Evolutionary conservation across 345 rosid species (phyloP).

Genomic region (Mallotus nudiflorus): DNA sequence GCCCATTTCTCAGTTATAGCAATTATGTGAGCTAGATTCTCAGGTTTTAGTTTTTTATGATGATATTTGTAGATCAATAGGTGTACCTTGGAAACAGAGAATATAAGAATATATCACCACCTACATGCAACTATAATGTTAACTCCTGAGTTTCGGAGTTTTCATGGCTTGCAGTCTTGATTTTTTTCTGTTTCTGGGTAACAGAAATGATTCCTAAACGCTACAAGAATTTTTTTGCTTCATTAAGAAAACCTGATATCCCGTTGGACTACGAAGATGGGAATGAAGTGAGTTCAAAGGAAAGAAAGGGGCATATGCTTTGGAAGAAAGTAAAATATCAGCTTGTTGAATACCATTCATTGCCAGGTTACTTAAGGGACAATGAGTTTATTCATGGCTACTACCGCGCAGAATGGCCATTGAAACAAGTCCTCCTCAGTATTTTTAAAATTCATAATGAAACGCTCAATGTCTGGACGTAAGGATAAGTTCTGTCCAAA

Average conservation of each 20-base stretch:
- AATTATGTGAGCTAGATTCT: too few species aligned
- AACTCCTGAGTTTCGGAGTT: background rate
- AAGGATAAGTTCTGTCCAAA: constrained; percentile 25
- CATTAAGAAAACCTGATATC: constrained; percentile 12
- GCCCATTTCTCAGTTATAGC: too few species aligned
- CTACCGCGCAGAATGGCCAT: constrained; percentile 89
- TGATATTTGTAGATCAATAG: too few species aligned
- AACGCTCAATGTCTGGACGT: constrained; percentile 98
- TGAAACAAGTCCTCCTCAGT: constrained; percentile 82
- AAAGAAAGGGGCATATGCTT: constrained; percentile 66
- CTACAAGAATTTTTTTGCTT: background rate
- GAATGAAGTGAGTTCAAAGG: constrained; percentile 25
- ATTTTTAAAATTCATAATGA: constrained; percentile 85
- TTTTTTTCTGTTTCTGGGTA: background rate
- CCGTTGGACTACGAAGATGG: constrained; percentile 21
- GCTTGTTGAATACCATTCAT: constrained; percentile 80
- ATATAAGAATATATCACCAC: too few species aligned
- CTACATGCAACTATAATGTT: too few species aligned
- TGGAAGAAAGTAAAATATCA: constrained; percentile 93
- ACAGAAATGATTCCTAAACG: constrained; percentile 18
- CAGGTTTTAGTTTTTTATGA: too few species aligned
- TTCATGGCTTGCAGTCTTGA: background rate
- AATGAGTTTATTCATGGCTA: constrained; percentile 82
- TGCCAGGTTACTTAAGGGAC: constrained; percentile 82
- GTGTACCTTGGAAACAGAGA: too few species aligned